Conservation (phyloP, 345 rosid species). For the Raphanus sativus region DNA sequence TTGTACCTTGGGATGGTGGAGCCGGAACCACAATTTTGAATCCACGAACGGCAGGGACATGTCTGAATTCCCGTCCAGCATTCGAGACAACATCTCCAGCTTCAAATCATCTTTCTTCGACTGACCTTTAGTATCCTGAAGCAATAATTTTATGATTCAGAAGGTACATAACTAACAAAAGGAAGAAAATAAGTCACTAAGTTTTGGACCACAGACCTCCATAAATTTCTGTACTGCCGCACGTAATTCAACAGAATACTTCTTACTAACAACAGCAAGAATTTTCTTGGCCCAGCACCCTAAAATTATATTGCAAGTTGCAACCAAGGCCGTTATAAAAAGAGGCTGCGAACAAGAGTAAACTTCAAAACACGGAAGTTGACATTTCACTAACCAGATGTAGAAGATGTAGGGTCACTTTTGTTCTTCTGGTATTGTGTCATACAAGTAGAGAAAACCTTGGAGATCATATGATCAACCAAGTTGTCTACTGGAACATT, state of each 20-base stretch:
- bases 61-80: constrained; percentile 64
- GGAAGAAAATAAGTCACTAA: neutral
- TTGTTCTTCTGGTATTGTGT: constrained; percentile 53
- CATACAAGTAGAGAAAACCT: constrained; percentile 60
- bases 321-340: neutral
- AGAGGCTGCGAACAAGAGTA: neutral
- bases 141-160: constrained; percentile 17
- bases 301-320: constrained; percentile 27
- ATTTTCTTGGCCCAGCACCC: constrained; percentile 75
- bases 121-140: constrained; percentile 52
- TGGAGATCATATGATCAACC: constrained; percentile 58
- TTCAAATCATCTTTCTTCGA: constrained; percentile 53
- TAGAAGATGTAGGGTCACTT: constrained; percentile 43
- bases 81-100: constrained; percentile 53
- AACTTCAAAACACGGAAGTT: neutral
- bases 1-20: constrained; percentile 82
- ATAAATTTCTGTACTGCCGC: constrained; percentile 57
- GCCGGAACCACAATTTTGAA: constrained; percentile 79
- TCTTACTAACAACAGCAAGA: constrained; percentile 58
- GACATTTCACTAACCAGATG: constrained; percentile 49
- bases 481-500: constrained; percentile 53
- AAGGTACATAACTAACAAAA: constrained; percentile 6
- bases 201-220: constrained; percentile 50
- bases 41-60: constrained; percentile 47
- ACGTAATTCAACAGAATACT: constrained; percentile 66